Conservation (phyloP, 257 asterid genomes). For the Solanum tarijense region DNA sequence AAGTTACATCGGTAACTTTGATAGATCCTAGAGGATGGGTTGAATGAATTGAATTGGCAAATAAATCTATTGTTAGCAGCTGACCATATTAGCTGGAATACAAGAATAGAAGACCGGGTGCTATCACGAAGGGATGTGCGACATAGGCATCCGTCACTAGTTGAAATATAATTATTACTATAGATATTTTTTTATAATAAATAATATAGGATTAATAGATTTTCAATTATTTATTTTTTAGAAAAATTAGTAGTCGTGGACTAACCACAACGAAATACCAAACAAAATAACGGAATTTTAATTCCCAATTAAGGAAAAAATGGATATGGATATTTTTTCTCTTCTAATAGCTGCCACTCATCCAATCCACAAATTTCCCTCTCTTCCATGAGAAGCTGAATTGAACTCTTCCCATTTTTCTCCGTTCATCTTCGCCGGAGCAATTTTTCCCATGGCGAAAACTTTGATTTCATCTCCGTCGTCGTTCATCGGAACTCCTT, state of each 20-base stretch:
- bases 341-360: not conserved
- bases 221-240: too few species aligned
- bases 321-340: not conserved
- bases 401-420: not conserved
- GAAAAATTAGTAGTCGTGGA: not conserved
- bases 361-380: slow-evolving; percentile 5
- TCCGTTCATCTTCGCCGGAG: not conserved
- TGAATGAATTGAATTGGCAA: not conserved
- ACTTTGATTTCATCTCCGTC: slow-evolving; percentile 71
- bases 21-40: not conserved
- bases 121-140: not conserved
- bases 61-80: not conserved
- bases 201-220: not conserved
- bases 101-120: not conserved
- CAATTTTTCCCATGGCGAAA: slow-evolving; percentile 59
- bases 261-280: not conserved
- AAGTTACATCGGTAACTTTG: not conserved
- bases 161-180: not conserved
- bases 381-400: not conserved
- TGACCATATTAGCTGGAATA: not conserved
- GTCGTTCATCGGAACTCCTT: slow-evolving; percentile 46
- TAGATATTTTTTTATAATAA: too few species aligned
- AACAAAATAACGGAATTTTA: not conserved
- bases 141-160: not conserved
- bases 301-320: not conserved